These are phyloP conservation scores for Haberlea rhodopensis DNA, from an alignment of 257 asterid species.

Conservation along the genomic window DNA sequence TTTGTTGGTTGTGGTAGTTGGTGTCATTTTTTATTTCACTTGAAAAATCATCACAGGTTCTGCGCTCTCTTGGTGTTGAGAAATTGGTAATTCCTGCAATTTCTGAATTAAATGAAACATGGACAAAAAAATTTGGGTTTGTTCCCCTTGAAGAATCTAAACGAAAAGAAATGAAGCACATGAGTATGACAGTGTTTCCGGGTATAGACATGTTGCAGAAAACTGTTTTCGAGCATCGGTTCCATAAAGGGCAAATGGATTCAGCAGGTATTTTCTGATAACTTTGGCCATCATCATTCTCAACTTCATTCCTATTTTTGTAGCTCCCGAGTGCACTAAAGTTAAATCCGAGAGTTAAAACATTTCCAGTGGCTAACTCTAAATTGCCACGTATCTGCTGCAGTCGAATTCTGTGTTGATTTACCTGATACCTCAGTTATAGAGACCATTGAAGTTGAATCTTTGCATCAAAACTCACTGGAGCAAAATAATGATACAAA, in stretches of 20 bases:
- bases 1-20: background rate
- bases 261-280: slow-evolving; percentile 46
- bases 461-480: slow-evolving; percentile 19
- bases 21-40: slow-evolving; percentile 21
- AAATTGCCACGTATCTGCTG: slow-evolving; percentile 9
- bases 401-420: slow-evolving; percentile 2
- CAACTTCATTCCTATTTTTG: slow-evolving; percentile 14
- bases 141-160: slow-evolving; percentile 59
- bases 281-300: no score
- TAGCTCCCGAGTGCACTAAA: slow-evolving; percentile 34
- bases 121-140: slow-evolving; percentile 86
- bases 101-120: slow-evolving; percentile 67
- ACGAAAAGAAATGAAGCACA: slow-evolving; percentile 64
- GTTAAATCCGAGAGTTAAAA: slow-evolving; percentile 22
- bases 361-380: slow-evolving; percentile 21
- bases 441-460: slow-evolving; percentile 19
- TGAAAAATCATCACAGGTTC: slow-evolving; percentile 52
- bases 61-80: slow-evolving; percentile 64
- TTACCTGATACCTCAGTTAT: slow-evolving; percentile 11
- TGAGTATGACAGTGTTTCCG: slow-evolving; percentile 79
- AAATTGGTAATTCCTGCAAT: slow-evolving; percentile 86
- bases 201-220: slow-evolving; percentile 77
- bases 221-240: slow-evolving; percentile 36
- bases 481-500: slow-evolving; percentile 19
- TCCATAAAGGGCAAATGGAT: slow-evolving; percentile 23